Evolutionary conservation across 345 rosid species (phyloP).

Genomic region (Populus ilicifolia): DNA sequence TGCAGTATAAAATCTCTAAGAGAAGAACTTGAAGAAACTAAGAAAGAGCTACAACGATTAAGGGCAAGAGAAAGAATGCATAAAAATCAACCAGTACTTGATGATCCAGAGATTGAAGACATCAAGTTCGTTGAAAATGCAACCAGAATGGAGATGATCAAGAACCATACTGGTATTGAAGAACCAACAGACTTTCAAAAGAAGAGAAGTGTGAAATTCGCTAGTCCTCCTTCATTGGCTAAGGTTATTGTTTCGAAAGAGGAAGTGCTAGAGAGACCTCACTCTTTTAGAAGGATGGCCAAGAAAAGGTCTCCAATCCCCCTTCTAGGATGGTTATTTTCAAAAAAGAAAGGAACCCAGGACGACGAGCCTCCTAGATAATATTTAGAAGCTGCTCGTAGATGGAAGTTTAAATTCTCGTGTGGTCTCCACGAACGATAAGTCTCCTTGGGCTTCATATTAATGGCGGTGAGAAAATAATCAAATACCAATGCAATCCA

Average conservation of each 20-base stretch:
- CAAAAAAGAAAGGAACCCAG: constrained; percentile 28
- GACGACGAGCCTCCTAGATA: neutral
- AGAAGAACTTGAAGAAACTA: constrained; percentile 46
- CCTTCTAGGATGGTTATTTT: constrained; percentile 19
- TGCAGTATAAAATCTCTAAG: constrained; percentile 32
- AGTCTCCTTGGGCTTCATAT: no score
- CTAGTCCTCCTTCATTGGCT: constrained; percentile 23
- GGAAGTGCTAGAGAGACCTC: constrained; percentile 10
- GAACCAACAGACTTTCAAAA: neutral
- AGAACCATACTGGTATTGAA: neutral
- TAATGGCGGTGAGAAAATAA: no score
- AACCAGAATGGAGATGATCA: constrained; percentile 3
- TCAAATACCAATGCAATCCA: no score
- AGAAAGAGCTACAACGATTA: constrained; percentile 39
- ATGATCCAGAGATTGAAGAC: constrained; percentile 40
- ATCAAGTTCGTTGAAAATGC: constrained; percentile 41
- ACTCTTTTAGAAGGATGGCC: neutral
- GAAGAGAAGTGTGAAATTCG: constrained; percentile 26
- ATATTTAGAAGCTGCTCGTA: no score
- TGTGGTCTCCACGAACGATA: no score
- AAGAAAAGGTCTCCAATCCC: constrained; percentile 13
- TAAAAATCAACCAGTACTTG: constrained; percentile 22
- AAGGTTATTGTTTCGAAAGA: constrained; percentile 11
- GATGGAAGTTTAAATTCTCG: no score
- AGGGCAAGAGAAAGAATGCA: constrained; percentile 14